These are phyloP conservation scores for Limnomonas spitsbergensis DNA, from an alignment of 139 green algal species.

Conservation along the genomic window DNA sequence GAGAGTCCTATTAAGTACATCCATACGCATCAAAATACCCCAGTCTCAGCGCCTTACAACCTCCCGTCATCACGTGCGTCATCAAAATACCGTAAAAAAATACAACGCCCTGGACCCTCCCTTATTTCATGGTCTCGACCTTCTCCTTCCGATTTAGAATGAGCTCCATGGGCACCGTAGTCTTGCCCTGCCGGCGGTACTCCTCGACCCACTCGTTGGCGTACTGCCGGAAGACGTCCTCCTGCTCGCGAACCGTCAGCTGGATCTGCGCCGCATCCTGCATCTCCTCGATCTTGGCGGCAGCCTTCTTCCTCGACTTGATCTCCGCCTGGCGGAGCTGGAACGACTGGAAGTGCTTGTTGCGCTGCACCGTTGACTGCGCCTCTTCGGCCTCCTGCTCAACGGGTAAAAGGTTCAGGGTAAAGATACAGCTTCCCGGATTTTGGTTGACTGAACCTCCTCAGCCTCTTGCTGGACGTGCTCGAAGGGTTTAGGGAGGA, in stretches of 20 bases:
- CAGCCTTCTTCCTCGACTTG: constrained; percentile 39
- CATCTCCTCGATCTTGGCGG: constrained; percentile 53
- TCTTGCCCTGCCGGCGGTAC: constrained; percentile 52
- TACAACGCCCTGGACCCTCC: too few species aligned
- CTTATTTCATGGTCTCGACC: constrained; percentile 10
- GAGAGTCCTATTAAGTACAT: too few species aligned
- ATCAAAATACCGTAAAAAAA: too few species aligned
- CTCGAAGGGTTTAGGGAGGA: neutral
- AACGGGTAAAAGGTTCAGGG: neutral
- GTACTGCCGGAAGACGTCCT: constrained; percentile 50
- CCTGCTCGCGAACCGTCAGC: constrained; percentile 34
- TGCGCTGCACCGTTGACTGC: neutral
- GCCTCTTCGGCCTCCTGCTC: neutral
- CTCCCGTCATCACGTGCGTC: too few species aligned
- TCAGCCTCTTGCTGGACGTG: neutral
- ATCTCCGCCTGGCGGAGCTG: constrained; percentile 51
- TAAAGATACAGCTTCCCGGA: neutral
- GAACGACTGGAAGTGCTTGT: constrained; percentile 36
- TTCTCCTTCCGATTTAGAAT: constrained; percentile 35
- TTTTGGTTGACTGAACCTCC: neutral
- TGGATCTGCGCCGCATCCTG: constrained; percentile 45
- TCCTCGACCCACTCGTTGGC: constrained; percentile 55
- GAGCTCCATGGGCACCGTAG: constrained; percentile 52
- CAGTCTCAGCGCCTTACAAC: too few species aligned
- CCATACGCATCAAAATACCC: too few species aligned